Base-by-base conservation (phyloP, 441 rosid species). In the Populus trichocarpa region DNA sequence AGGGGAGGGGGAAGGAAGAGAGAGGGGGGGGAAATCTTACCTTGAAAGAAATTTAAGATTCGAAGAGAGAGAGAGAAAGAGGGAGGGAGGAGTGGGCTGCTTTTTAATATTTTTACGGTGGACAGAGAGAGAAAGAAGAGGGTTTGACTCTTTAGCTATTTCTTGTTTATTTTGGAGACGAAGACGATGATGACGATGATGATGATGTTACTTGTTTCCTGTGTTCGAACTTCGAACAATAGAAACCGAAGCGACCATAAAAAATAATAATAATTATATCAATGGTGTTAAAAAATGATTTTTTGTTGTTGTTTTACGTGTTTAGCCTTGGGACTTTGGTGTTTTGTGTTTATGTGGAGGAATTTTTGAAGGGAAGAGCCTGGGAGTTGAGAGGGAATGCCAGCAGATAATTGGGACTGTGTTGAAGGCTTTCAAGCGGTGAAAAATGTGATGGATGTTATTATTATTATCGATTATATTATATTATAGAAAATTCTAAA, bases 131-230 rank as follows among this genome's bases (percentile, higher is more conserved):
- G 76, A 46, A 59, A 74, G 78, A 67, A 11, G 71, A 30, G 80
- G 74, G 68, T 83, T 75, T 74, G 67, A 77, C 75, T 67, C 82
- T 82, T 30, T 74, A 80, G 78, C 69, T 87, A 87, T 85, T 92
- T 86, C 89, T 85, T 85, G 84, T 80, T 76, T 36, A 36, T 67
- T 30, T 61, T 61, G 61, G 25, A 22, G 71, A 35, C 35, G 80
- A 30, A 53, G 69, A 26, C 36, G 81, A 69, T n/a, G 77, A 79
- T 25, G 81, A 69, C 12, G 80, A 71, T 12, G 70, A 67, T 38
- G 61, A 59, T 63, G 69, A 38, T 74, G 30, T 65, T 65, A 9
- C 68, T 8, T 72, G 72, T 69, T 72, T 61, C 75, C 23, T 70
- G 42, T 77, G 70, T 63, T 64, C 9, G 63, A 63, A 70, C 35